These are phyloP conservation scores for Periconia sp. DNA, from an alignment of 2,329 filamentous ascomycete genomes.

Conservation along the genomic window DNA sequence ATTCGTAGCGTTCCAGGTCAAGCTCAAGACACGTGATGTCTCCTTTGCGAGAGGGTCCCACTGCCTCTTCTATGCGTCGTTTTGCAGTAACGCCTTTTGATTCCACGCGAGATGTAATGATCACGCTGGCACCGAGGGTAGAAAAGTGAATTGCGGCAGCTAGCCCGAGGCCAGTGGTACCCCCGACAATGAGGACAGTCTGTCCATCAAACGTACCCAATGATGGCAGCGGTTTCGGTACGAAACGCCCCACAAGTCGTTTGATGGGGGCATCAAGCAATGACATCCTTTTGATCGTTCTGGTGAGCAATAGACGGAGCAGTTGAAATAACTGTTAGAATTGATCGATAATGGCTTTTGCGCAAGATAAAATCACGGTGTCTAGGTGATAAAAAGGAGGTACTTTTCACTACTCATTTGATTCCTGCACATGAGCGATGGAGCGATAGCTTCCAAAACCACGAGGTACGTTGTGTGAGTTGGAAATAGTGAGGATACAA, in stretches of 20 bases:
- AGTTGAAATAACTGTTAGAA: too few relatives aligned
- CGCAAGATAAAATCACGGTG: too few relatives aligned
- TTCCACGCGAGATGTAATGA: conserved; percentile 21
- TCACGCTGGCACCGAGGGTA: conserved; percentile 15
- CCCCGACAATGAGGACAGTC: conserved; percentile 44
- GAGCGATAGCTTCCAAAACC: too few relatives aligned
- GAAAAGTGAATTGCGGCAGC: conserved; percentile 27
- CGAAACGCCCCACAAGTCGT: conserved; percentile 12
- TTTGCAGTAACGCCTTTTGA: conserved; percentile 9
- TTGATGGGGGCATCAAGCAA: conserved; percentile 1
- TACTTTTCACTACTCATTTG: too few relatives aligned
- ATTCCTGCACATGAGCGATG: too few relatives aligned
- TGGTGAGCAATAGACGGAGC: too few relatives aligned
- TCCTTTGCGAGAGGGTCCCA: conserved; percentile 7
- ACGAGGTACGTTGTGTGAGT: too few relatives aligned
- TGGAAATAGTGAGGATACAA: too few relatives aligned
- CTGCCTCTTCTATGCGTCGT: conserved; percentile 9
- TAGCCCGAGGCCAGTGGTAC: conserved; percentile 29
- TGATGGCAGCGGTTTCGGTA: conserved; percentile 8
- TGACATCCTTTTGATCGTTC: too few relatives aligned
- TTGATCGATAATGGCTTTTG: too few relatives aligned
- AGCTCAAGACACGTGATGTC: conserved; percentile 9
- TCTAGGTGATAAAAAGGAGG: too few relatives aligned
- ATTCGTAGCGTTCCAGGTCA: conserved; percentile 11
- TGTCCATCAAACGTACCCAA: conserved; percentile 26